Evolutionary conservation across 106 monocot species (phyloP).

Genomic region (Allium cepa): DNA sequence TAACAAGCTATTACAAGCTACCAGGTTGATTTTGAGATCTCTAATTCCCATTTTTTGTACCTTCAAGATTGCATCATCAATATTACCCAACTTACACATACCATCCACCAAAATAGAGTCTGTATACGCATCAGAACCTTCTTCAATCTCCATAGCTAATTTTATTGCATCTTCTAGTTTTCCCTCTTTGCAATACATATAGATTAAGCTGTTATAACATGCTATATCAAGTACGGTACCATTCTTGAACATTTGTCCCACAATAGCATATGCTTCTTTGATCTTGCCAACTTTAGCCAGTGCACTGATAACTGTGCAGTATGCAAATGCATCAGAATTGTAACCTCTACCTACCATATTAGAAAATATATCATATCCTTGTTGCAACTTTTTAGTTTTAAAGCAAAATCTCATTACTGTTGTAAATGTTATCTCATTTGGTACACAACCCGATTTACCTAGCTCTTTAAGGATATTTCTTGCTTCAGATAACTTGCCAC

Average conservation of each 20-base stretch:
- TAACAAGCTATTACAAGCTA: slow-evolving; percentile 74
- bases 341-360: slow-evolving; percentile 41
- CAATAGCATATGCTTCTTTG: slow-evolving; percentile 47
- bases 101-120: slow-evolving; percentile 70
- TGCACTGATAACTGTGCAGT: slow-evolving; percentile 71
- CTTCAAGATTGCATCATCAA: slow-evolving; percentile 42
- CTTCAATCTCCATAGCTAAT: slow-evolving; percentile 49
- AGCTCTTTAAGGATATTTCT: slow-evolving; percentile 53
- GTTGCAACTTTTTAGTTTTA: slow-evolving; percentile 37
- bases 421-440: slow-evolving; percentile 76
- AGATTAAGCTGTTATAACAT: slow-evolving; percentile 77
- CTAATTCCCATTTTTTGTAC: slow-evolving; percentile 43
- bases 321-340: slow-evolving; percentile 52
- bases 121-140: slow-evolving; percentile 72
- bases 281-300: slow-evolving; percentile 50
- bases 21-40: slow-evolving; percentile 35
- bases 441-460: slow-evolving; percentile 26
- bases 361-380: slow-evolving; percentile 54
- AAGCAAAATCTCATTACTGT: slow-evolving; percentile 80
- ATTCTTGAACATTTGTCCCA: slow-evolving; percentile 39
- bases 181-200: slow-evolving; percentile 58
- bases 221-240: slow-evolving; percentile 51
- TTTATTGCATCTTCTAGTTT: slow-evolving; percentile 46
- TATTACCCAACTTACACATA: slow-evolving; percentile 49
- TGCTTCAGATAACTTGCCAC: slow-evolving; percentile 38